Conservation (phyloP, 75 land plant genomes). For the Larix kaempferi region DNA sequence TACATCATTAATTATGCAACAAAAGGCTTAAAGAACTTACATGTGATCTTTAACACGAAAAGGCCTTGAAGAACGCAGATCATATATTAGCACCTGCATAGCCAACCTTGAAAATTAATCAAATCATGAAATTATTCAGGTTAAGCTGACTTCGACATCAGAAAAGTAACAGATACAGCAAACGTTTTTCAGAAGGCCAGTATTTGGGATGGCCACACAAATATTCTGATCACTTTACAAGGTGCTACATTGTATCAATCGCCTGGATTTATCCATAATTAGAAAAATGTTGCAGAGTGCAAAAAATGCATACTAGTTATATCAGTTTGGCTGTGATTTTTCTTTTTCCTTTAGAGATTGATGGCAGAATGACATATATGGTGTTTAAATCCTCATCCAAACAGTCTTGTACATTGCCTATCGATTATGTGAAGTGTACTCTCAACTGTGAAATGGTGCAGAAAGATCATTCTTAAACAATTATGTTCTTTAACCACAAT, state of each 20-base stretch:
- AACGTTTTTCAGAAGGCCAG: too few species aligned
- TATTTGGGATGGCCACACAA: not conserved
- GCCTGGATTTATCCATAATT: not conserved
- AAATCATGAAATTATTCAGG: not conserved
- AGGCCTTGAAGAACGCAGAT: slow-evolving; percentile 91
- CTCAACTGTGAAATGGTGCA: not conserved
- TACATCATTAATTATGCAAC: not conserved
- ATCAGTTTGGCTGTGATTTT: not conserved
- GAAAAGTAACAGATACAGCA: not conserved
- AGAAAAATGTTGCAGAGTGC: not conserved
- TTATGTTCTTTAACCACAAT: not conserved
- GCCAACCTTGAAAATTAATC: not conserved
- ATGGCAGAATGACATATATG: not conserved
- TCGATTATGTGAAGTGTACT: not conserved
- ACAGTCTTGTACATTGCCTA: not conserved
- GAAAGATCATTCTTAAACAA: not conserved
- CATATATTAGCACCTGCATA: slow-evolving; percentile 72
- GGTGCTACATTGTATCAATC: not conserved
- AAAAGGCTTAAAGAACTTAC: slow-evolving; percentile 32
- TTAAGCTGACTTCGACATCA: not conserved
- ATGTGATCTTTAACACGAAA: slow-evolving; percentile 85
- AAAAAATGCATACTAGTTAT: not conserved
- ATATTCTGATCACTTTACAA: not conserved
- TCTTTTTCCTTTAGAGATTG: not conserved
- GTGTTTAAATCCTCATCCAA: not conserved